A percentile compares a stretch with the other conserved stretches of the same genome.
These are phyloP conservation scores for Trichosanthes truncata DNA, from an alignment of 306 rosid species.

Conservation along the genomic window DNA sequence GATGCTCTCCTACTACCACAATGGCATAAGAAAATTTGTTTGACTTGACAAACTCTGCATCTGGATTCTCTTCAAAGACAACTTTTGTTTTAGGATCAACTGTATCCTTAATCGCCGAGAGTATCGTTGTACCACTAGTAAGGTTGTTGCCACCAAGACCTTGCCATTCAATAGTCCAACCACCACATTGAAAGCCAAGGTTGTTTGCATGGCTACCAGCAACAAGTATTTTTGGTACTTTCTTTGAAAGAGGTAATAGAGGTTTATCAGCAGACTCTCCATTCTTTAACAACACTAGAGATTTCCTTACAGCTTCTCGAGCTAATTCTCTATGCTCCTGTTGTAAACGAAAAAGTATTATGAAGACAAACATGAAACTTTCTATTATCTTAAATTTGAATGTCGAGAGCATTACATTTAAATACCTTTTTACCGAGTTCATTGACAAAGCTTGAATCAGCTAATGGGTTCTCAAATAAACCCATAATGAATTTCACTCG, in stretches of 20 bases:
- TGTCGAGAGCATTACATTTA: no score
- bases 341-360: background rate
- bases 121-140: conserved; percentile 6
- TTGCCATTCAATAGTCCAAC: conserved; percentile 37
- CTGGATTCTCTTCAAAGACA: conserved; percentile 14
- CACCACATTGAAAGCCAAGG: conserved; percentile 34
- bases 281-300: conserved; percentile 25
- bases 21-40: conserved; percentile 22
- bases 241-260: conserved; percentile 26
- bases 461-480: conserved; percentile 26
- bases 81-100: conserved; percentile 2
- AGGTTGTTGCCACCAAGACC: conserved; percentile 15
- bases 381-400: no score
- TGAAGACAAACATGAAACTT: background rate
- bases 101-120: background rate
- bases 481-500: conserved; percentile 29
- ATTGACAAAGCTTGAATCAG: conserved; percentile 23
- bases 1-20: conserved; percentile 28
- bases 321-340: conserved; percentile 36
- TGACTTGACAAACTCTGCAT: conserved; percentile 11
- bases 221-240: conserved; percentile 21
- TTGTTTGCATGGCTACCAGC: conserved; percentile 32
- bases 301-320: conserved; percentile 32
- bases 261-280: conserved; percentile 18
- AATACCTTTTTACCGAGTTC: conserved; percentile 28